Conservation (phyloP, 805 yeast species). For the Nakazawaea holstii region DNA sequence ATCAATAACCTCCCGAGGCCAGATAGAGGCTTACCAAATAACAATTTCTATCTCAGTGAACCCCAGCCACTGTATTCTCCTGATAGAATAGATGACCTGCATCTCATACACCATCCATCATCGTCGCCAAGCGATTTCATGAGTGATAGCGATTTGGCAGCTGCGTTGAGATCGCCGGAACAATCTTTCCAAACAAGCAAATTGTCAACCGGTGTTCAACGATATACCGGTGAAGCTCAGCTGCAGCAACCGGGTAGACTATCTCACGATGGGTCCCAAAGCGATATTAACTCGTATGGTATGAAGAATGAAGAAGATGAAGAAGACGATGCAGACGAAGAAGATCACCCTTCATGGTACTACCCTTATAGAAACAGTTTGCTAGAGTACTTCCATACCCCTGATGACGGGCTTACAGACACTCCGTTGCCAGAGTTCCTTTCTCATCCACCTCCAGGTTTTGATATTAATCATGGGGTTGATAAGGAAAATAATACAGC, state of each 20-base stretch:
- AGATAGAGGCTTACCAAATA: not conserved
- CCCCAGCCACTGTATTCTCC: not conserved
- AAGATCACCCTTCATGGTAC: slow-evolving; percentile 15
- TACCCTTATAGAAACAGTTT: slow-evolving; percentile 40
- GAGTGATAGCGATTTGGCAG: slow-evolving; percentile 47
- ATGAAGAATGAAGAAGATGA: slow-evolving; percentile 1
- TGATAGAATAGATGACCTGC: not conserved
- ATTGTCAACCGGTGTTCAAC: too few species aligned
- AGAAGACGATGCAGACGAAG: slow-evolving; percentile 2
- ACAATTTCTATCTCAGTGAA: not conserved
- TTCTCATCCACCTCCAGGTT: slow-evolving; percentile 55
- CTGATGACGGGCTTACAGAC: slow-evolving; percentile 43
- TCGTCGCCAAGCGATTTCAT: slow-evolving; percentile 51
- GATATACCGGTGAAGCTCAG: not conserved
- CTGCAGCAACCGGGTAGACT: not conserved
- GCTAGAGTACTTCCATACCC: slow-evolving; percentile 48
- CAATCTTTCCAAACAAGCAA: slow-evolving; percentile 3
- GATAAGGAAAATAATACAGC: slow-evolving; percentile 95
- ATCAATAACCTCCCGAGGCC: slow-evolving; percentile 2
- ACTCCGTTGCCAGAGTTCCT: slow-evolving; percentile 58
- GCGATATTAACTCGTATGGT: not conserved
- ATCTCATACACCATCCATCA: slow-evolving; percentile 15
- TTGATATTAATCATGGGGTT: slow-evolving; percentile 71
- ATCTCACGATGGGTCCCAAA: not conserved
- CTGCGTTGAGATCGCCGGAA: slow-evolving; percentile 27